Evolutionary conservation across 2,329 filamentous ascomycete genomes (phyloP).

Genomic region (Ophidiomyces ophidiicola): DNA sequence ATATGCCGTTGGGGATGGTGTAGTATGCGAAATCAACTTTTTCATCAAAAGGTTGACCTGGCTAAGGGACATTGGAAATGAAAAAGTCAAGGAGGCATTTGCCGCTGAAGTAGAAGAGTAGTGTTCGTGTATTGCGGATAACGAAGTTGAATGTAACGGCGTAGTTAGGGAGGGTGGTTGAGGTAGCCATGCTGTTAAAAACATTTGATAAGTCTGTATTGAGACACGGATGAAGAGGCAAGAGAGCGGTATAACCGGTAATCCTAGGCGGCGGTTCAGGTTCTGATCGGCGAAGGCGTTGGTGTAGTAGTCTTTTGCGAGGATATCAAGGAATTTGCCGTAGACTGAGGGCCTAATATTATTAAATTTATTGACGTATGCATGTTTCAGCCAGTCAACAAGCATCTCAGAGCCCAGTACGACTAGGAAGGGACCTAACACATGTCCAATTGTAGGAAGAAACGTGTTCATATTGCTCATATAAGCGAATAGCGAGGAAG

Average conservation of each 20-base stretch:
- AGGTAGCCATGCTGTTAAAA: constrained; percentile 74
- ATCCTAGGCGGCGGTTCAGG: constrained; percentile 72
- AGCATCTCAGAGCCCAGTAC: constrained; percentile 94
- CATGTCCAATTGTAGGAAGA: constrained; percentile 50
- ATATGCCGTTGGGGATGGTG: constrained; percentile 32
- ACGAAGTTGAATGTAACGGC: constrained; percentile 24
- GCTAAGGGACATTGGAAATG: constrained; percentile 3
- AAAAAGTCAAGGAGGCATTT: constrained; percentile 22
- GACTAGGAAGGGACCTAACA: constrained; percentile 82
- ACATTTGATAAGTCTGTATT: constrained; percentile 96
- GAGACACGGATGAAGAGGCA: constrained; percentile 90
- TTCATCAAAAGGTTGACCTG: constrained; percentile 25
- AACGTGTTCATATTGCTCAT: constrained; percentile 34
- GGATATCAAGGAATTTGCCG: constrained; percentile 74
- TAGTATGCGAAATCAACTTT: constrained; percentile 30
- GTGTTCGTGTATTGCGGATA: constrained; percentile 34
- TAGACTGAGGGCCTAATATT: constrained; percentile 89
- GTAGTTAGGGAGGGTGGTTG: constrained; percentile 44
- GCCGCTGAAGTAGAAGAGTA: constrained; percentile 32
- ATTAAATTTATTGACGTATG: constrained; percentile 97
- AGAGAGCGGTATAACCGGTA: constrained; percentile 83
- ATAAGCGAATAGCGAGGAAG: constrained; percentile 44
- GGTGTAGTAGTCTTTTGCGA: constrained; percentile 96
- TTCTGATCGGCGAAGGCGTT: constrained; percentile 89
- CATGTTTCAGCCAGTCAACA: constrained; percentile 93